A percentile compares a stretch with the other conserved stretches of the same genome.
Evolutionary conservation across 2,329 filamentous ascomycete species (phyloP).

Genomic region (Lasiodiplodia hormozganensis): DNA sequence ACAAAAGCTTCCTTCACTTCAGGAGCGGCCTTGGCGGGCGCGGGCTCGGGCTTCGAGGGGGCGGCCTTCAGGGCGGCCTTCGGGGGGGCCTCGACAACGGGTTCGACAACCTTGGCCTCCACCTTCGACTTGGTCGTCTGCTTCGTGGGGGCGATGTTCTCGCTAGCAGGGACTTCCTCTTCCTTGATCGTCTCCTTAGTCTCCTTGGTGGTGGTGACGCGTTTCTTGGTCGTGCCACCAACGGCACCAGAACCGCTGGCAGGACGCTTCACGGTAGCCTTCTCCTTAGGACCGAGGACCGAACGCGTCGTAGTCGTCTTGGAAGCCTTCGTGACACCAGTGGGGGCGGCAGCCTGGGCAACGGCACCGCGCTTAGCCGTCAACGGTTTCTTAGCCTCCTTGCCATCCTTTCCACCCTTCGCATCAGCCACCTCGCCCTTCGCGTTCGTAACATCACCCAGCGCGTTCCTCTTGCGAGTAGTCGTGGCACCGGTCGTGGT

Average conservation of each 20-base stretch:
- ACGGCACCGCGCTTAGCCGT: constrained; percentile 68
- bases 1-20: constrained; percentile 41
- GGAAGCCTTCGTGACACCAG: constrained; percentile 79
- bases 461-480: constrained; percentile 77
- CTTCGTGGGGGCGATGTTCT: constrained; percentile 69
- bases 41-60: constrained; percentile 34
- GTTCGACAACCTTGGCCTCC: constrained; percentile 31
- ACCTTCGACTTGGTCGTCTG: constrained; percentile 35
- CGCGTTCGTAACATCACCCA: constrained; percentile 91
- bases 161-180: constrained; percentile 63
- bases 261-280: constrained; percentile 74
- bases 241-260: constrained; percentile 75
- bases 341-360: constrained; percentile 79
- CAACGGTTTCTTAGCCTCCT: constrained; percentile 76
- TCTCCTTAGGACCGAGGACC: constrained; percentile 72
- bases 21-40: constrained; percentile 38
- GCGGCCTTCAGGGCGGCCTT: constrained; percentile 27
- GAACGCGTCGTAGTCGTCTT: constrained; percentile 67
- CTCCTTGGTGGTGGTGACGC: constrained; percentile 56
- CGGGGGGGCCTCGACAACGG: constrained; percentile 41
- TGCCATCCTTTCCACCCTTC: constrained; percentile 49
- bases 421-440: constrained; percentile 53
- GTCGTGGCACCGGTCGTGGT: constrained; percentile 49
- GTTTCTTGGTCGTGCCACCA: constrained; percentile 71
- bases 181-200: constrained; percentile 62